A percentile compares a stretch with the other conserved stretches of the same genome.
phyloP scores from a whole-genome alignment of 306 rosid species.

The Vigna nakashimae region DNA sequence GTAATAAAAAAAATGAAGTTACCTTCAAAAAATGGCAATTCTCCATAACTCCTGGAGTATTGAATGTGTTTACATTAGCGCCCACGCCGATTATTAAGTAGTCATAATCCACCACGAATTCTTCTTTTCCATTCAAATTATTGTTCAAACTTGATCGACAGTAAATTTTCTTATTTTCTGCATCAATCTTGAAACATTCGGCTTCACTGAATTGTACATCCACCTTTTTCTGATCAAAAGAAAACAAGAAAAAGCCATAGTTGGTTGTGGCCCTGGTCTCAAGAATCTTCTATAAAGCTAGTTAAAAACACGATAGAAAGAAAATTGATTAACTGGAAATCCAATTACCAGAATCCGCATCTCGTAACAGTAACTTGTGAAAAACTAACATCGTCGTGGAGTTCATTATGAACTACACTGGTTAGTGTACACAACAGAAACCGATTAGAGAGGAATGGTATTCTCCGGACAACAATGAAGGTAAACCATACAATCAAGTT shows the following conservation, averaged over 20 bases:
- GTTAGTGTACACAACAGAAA: background rate
- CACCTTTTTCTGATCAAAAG: conserved; percentile 66
- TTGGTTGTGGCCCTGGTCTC: conserved; percentile 7
- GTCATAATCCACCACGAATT: conserved; percentile 82
- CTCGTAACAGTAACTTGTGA: conserved; percentile 6
- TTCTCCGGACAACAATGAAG: conserved; percentile 8
- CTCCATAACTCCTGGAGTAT: conserved; percentile 95
- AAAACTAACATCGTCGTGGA: background rate
- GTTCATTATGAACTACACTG: conserved; percentile 24
- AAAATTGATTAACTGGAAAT: background rate
- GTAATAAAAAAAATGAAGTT: conserved; percentile 20
- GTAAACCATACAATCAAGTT: background rate
- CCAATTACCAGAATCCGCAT: background rate
- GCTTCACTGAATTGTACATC: conserved; percentile 76
- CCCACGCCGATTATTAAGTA: conserved; percentile 79
- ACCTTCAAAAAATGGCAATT: conserved; percentile 98
- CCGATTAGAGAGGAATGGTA: background rate
- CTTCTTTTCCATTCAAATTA: conserved; percentile 68
- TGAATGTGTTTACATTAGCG: conserved; percentile 94
- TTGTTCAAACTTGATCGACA: conserved; percentile 67
- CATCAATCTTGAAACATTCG: conserved; percentile 87
- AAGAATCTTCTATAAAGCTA: conserved; percentile 7
- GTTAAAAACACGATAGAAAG: background rate
- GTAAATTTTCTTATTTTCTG: conserved; percentile 78
- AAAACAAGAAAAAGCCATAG: conserved; percentile 29